A percentile compares a stretch with the other conserved stretches of the same genome.
Evolutionary conservation across 495 filamentous ascomycete genomes (phyloP).

Genomic region (Elasticomyces elasticus): DNA sequence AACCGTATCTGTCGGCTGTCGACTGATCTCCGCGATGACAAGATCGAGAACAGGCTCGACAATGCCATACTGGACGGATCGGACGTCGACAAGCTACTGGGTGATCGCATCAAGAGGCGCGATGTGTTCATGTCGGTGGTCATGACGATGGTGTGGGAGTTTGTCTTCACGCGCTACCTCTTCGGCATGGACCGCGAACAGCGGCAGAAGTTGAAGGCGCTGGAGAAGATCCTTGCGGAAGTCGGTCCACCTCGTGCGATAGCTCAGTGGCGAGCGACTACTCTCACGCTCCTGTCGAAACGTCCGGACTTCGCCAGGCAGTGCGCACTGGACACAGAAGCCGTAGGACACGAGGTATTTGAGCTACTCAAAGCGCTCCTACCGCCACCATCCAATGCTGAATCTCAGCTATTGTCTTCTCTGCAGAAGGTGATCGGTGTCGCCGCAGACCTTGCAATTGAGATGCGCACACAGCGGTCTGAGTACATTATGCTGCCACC

Average conservation of each 20-base stretch:
- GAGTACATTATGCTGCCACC: conserved; percentile 97
- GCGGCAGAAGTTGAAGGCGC: conserved; percentile 85
- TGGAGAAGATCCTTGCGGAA: conserved; percentile 83
- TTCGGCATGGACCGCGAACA: conserved; percentile 98
- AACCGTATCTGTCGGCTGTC: conserved; percentile 71
- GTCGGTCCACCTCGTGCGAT: conserved; percentile 71
- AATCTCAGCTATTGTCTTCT: conserved; percentile 62
- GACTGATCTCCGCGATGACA: conserved; percentile 73
- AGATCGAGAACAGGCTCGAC: conserved; percentile 82
- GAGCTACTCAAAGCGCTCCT: conserved; percentile 67
- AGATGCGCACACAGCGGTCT: conserved; percentile 92
- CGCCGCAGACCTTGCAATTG: conserved; percentile 77
- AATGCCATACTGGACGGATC: conserved; percentile 88
- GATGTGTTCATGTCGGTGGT: conserved; percentile 95
- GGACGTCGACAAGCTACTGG: conserved; percentile 75
- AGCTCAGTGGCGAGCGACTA: conserved; percentile 91
- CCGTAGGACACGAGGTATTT: conserved; percentile 77
- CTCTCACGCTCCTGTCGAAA: conserved; percentile 74
- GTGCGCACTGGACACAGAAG: conserved; percentile 75
- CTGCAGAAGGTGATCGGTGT: conserved; percentile 72
- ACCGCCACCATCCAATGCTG: conserved; percentile 66
- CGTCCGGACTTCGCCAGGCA: conserved; percentile 63
- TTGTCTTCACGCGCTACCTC: conserved; percentile 91
- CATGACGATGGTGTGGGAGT: conserved; percentile 98
- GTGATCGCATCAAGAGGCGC: conserved; percentile 72